Conservation (phyloP, 805 yeast genomes). For the Teunomyces atbi region DNA sequence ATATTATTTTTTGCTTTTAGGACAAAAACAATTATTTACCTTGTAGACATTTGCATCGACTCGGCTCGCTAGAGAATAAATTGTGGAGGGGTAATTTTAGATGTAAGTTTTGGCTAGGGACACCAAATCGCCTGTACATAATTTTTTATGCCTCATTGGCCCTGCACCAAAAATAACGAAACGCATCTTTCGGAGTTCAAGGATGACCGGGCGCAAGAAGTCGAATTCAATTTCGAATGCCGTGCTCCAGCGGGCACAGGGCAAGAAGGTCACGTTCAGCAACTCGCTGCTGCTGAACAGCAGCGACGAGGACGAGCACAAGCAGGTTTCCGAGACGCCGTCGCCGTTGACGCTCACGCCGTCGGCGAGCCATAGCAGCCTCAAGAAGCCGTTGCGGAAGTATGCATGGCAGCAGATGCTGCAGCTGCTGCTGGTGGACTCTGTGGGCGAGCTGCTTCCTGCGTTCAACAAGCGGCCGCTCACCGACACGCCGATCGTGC, state of each 20-base stretch:
- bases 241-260: constrained; percentile 20
- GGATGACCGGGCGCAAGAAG: constrained; percentile 9
- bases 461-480: constrained; percentile 69
- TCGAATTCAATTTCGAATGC: constrained; percentile 27
- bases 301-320: constrained; percentile 6
- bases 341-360: constrained; percentile 6
- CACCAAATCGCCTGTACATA: not conserved
- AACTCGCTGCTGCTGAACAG: constrained; percentile 10
- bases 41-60: not conserved
- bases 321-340: not conserved
- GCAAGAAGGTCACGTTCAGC: constrained; percentile 20
- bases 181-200: not conserved
- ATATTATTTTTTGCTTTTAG: too few relatives aligned
- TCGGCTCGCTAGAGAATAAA: not conserved
- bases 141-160: not conserved
- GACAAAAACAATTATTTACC: not conserved
- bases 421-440: constrained; percentile 2
- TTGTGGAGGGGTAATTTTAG: too few relatives aligned
- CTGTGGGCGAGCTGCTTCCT: constrained; percentile 32
- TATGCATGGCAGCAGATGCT: constrained; percentile 1
- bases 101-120: too few relatives aligned
- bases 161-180: not conserved
- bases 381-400: constrained; percentile 3
- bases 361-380: not conserved
- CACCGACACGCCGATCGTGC: constrained; percentile 70